Conservation (phyloP, 2,329 filamentous ascomycete genomes). For the Mycosphaerella sp. region DNA sequence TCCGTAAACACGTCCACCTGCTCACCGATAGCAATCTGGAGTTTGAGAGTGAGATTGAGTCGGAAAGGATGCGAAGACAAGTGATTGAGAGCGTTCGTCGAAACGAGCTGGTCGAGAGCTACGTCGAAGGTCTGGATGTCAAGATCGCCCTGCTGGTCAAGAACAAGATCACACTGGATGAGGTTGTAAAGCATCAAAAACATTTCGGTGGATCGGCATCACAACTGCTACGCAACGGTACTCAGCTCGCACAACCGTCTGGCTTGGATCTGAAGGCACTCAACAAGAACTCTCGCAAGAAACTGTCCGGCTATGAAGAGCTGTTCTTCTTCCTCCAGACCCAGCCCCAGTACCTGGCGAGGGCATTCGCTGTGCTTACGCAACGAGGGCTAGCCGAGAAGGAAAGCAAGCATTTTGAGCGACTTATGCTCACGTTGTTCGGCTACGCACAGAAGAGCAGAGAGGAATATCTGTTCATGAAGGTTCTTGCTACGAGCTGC, state of each 20-base stretch:
- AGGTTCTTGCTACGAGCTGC: slow-evolving; percentile 74
- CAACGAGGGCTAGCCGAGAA: slow-evolving; percentile 82
- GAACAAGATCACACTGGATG: slow-evolving; percentile 98
- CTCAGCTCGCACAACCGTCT: slow-evolving; percentile 53
- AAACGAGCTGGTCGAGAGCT: slow-evolving; percentile 95
- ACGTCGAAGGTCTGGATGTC: slow-evolving; percentile 97
- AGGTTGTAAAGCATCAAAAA: slow-evolving; percentile 93
- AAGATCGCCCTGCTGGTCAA: slow-evolving; percentile 98
- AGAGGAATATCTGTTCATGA: slow-evolving; percentile 94
- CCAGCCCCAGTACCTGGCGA: slow-evolving; percentile 86
- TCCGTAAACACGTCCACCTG: slow-evolving; percentile 96
- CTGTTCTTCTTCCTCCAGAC: slow-evolving; percentile 97
- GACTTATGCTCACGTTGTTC: slow-evolving; percentile 92
- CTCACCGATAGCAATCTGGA: slow-evolving; percentile 98
- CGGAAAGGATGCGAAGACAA: slow-evolving; percentile 87
- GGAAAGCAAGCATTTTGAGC: slow-evolving; percentile 86
- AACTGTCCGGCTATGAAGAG: slow-evolving; percentile 94
- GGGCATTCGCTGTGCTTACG: slow-evolving; percentile 76
- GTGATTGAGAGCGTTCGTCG: slow-evolving; percentile 96
- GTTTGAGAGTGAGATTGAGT: slow-evolving; percentile 97
- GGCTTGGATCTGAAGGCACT: slow-evolving; percentile 91
- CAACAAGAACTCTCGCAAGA: slow-evolving; percentile 92
- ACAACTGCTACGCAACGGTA: slow-evolving; percentile 30
- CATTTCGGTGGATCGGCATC: slow-evolving; percentile 68
- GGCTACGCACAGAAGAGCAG: slow-evolving; percentile 94